phyloP scores from a whole-genome alignment of 2,329 filamentous ascomycete species.

The Diaporthe longicolla region DNA sequence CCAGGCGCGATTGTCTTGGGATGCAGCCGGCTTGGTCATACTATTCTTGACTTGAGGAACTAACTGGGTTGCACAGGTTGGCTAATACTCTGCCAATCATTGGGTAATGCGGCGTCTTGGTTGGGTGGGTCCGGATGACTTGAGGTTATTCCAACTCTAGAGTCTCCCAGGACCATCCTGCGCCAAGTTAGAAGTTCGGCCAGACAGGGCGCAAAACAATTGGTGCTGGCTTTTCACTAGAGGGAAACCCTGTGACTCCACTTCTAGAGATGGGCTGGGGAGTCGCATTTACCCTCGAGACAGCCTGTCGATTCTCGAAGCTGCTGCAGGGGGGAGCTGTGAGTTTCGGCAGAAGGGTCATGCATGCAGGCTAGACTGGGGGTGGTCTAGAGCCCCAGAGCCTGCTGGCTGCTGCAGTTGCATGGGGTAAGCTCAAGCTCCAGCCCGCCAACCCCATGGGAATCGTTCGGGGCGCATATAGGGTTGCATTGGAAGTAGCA shows the following conservation, averaged over 20 bases:
- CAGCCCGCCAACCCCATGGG: background rate
- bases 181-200: background rate
- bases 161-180: background rate
- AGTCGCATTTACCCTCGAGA: background rate
- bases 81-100: slow-evolving; percentile 13
- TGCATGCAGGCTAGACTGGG: background rate
- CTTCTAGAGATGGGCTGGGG: background rate
- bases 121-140: background rate
- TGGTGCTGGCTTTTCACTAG: no score
- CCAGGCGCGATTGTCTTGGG: background rate
- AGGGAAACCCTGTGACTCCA: background rate
- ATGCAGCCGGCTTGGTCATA: background rate
- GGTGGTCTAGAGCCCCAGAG: slow-evolving; percentile 16
- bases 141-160: background rate
- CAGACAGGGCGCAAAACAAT: background rate
- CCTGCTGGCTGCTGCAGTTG: background rate
- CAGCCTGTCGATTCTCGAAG: background rate
- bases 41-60: background rate
- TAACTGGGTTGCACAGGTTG: no score
- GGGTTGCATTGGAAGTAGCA: slow-evolving; percentile 15
- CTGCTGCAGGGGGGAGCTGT: slow-evolving; percentile 20
- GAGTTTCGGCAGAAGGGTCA: background rate
- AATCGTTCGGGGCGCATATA: no score
- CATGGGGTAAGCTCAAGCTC: background rate
- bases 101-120: background rate